phyloP scores from a whole-genome alignment of 1,284 basidiomycete species.

The Xerocomus amazonicus region DNA sequence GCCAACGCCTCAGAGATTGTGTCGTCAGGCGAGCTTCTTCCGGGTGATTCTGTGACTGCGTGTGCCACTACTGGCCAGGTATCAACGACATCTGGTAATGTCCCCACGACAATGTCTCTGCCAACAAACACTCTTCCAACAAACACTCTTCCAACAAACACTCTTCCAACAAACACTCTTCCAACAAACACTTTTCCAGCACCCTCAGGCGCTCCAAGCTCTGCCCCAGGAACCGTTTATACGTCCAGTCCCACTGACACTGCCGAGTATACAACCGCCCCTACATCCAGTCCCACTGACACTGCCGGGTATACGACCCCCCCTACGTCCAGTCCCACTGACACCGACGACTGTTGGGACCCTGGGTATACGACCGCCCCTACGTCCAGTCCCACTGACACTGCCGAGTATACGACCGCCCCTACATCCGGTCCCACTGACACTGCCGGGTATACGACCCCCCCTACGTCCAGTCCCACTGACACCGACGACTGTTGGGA shows the following conservation, averaged over 20 bases:
- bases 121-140: too few species aligned
- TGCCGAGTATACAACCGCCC: too few species aligned
- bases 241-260: too few species aligned
- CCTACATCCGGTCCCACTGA: background rate
- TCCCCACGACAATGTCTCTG: too few species aligned
- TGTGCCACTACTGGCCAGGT: too few species aligned
- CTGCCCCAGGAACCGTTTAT: background rate
- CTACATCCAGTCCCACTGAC: background rate
- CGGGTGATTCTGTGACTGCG: background rate
- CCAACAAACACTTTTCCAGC: background rate
- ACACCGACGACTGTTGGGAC: background rate
- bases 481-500: background rate
- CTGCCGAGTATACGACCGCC: too few species aligned
- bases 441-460: background rate
- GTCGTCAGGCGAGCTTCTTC: background rate
- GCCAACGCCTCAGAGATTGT: constrained; percentile 22
- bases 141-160: too few species aligned
- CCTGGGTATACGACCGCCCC: background rate
- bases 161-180: too few species aligned
- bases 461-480: too few species aligned
- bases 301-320: background rate
- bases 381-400: too few species aligned
- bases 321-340: too few species aligned
- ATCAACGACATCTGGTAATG: too few species aligned
- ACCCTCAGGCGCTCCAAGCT: background rate